Conservation (phyloP, 225 moss, liverwort and hornwort species). For the Bryum argenteum region DNA sequence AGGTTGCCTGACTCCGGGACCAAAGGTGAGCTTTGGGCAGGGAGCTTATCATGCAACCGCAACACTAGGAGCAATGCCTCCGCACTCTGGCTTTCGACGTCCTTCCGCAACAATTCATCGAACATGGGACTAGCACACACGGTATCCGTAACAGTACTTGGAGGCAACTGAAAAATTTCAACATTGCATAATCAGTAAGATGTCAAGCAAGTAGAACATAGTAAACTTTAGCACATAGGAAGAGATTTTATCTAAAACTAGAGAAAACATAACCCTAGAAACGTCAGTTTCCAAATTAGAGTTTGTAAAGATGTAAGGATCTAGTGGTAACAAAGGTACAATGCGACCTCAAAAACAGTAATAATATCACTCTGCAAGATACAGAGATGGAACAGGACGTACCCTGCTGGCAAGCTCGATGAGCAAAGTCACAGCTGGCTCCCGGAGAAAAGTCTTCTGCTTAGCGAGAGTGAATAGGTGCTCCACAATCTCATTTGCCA, state of each 20-base stretch:
- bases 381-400: slow-evolving; percentile 18
- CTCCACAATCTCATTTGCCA: slow-evolving; percentile 71
- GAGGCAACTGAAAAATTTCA: slow-evolving; percentile 70
- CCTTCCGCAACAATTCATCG: slow-evolving; percentile 60
- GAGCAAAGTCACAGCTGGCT: slow-evolving; percentile 69
- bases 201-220: slow-evolving; percentile 25
- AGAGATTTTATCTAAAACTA: not conserved
- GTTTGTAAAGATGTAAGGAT: not conserved
- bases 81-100: slow-evolving; percentile 57
- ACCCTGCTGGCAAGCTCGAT: slow-evolving; percentile 84
- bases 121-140: slow-evolving; percentile 74
- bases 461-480: slow-evolving; percentile 71
- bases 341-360: not conserved
- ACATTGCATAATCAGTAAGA: slow-evolving; percentile 46
- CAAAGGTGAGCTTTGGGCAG: slow-evolving; percentile 53
- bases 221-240: not conserved
- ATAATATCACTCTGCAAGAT: not conserved
- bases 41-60: slow-evolving; percentile 69
- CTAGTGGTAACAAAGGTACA: not conserved
- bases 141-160: slow-evolving; percentile 65
- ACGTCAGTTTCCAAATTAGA: not conserved
- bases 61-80: slow-evolving; percentile 71
- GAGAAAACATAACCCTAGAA: not conserved
- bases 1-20: slow-evolving; percentile 72
- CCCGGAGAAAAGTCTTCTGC: slow-evolving; percentile 77